Base-by-base conservation (phyloP, 176 grass and related monocot genomes). In the Sorghum bicolor region DNA sequence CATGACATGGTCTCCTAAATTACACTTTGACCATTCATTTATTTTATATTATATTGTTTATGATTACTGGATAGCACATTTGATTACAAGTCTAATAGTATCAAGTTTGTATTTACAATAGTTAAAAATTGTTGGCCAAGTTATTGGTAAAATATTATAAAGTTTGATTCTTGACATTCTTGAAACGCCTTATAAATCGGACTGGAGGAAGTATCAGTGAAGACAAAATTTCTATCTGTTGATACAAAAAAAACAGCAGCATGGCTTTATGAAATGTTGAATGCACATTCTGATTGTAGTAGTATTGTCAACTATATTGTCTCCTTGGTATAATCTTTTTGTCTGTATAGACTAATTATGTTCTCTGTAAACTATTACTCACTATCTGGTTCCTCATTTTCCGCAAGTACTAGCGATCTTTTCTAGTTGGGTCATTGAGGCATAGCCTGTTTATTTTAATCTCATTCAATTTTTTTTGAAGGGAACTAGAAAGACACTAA, bases 401-500 rank as follows among this genome's bases (percentile, higher is more conserved):
- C 22, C 15, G 6, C 48, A 30, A 55, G 19, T 43, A 8, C 5
- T 22, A 8, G 22, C 6, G 50, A 55, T 22, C 16, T 57, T 57
- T 57, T 57, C 52, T n/a, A 38, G 6, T 39, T 32, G 2, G 24
- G 41, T 57, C 52, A 57, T 10, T 24, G 53, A 58, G 68, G 22
- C 58, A 62, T 9, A n/a, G 57, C 41, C 33, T 80, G 32, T 67
- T 34, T 84, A 38, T 32, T 73, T 34, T 79, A 36, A 1, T 33
- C 44, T 82, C 34, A 83, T 77, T 73, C 22, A 28, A 4, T 84
- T 6, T 17, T 75, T 67, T 53, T 71, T 79, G 34, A 81, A 99
- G 96, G 93, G 89, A 69, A 74, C 75, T 71, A 99, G 91, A 81
- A 96, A 92, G 83, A 96, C 93, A 10, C 88, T 99, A 43, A 48